Evolutionary conservation across 2,329 filamentous ascomycete species (phyloP).

Genomic region (Biscogniauxia mediterranea): DNA sequence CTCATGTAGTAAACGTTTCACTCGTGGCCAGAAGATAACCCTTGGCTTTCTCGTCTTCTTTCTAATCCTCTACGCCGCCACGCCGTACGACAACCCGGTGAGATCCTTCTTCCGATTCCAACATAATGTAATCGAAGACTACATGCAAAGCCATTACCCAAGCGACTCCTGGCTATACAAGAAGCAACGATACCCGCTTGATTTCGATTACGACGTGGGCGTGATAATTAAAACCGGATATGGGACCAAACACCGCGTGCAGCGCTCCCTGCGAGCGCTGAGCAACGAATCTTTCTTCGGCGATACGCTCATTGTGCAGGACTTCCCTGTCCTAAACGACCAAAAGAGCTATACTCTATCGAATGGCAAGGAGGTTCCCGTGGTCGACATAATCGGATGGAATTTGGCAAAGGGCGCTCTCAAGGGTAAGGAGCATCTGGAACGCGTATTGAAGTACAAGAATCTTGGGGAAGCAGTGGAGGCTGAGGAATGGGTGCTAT

Average conservation of each 20-base stretch:
- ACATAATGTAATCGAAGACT: slow-evolving; percentile 27
- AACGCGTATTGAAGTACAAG: slow-evolving; percentile 33
- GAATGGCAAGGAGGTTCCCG: slow-evolving; percentile 28
- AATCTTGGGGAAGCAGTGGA: slow-evolving; percentile 33
- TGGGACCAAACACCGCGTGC: slow-evolving; percentile 49
- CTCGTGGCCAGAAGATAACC: slow-evolving; percentile 30
- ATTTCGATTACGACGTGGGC: slow-evolving; percentile 46
- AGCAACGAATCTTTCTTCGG: slow-evolving; percentile 39
- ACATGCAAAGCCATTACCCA: slow-evolving; percentile 29
- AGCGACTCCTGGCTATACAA: slow-evolving; percentile 43
- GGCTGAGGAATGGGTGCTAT: slow-evolving; percentile 33
- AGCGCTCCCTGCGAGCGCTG: slow-evolving; percentile 46
- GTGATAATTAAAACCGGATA: slow-evolving; percentile 57
- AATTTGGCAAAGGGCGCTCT: slow-evolving; percentile 30
- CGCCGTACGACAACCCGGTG: slow-evolving; percentile 29
- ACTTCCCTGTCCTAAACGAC: slow-evolving; percentile 40
- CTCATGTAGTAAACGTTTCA: slow-evolving; percentile 25
- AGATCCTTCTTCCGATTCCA: slow-evolving; percentile 33
- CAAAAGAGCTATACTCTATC: slow-evolving; percentile 23
- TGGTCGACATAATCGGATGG: slow-evolving; percentile 35
- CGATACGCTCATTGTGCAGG: slow-evolving; percentile 49
- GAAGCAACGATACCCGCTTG: slow-evolving; percentile 41
- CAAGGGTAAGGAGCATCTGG: slow-evolving; percentile 26
- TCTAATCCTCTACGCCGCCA: slow-evolving; percentile 29
- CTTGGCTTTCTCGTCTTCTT: slow-evolving; percentile 23